A percentile compares a stretch with the other conserved stretches of the same genome.
Evolutionary conservation across 805 yeast genomes (phyloP).

Genomic region (Clavispora santaluciae): DNA sequence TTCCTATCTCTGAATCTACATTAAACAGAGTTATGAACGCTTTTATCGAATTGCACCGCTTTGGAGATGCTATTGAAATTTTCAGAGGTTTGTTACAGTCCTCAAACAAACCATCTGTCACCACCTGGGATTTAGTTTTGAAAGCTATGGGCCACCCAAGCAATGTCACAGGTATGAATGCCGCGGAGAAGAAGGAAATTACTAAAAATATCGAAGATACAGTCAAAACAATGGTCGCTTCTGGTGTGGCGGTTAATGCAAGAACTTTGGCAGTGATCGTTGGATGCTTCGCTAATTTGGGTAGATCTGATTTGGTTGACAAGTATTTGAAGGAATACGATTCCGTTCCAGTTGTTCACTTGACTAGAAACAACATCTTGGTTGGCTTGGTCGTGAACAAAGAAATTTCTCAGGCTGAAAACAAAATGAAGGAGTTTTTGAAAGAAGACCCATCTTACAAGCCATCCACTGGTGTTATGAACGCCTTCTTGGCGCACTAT

Average conservation of each 20-base stretch:
- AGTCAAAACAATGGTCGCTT: constrained; percentile 25
- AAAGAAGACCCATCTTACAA: constrained; percentile 26
- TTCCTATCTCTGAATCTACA: constrained; percentile 36
- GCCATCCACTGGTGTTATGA: constrained; percentile 49
- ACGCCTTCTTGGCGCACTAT: constrained; percentile 43
- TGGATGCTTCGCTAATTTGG: constrained; percentile 41
- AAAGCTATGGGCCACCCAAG: constrained; percentile 41
- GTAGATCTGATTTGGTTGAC: constrained; percentile 39
- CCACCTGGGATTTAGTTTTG: constrained; percentile 58
- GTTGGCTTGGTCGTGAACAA: constrained; percentile 40
- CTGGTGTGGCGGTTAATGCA: constrained; percentile 37
- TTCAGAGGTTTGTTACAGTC: constrained; percentile 49
- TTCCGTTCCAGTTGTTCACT: constrained; percentile 30
- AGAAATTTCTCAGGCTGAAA: constrained; percentile 42
- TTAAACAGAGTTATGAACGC: constrained; percentile 43
- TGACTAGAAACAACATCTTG: constrained; percentile 42
- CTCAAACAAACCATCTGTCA: constrained; percentile 34
- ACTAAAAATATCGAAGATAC: constrained; percentile 22
- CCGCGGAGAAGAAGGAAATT: constrained; percentile 21
- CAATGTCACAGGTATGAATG: constrained; percentile 23
- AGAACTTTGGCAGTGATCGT: constrained; percentile 47
- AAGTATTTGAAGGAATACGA: constrained; percentile 28
- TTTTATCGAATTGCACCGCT: constrained; percentile 32
- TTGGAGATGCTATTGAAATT: constrained; percentile 35
- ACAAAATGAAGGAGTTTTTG: constrained; percentile 33